These are phyloP conservation scores for Colletotrichum liriopes DNA, from an alignment of 2,329 filamentous ascomycete genomes.

Conservation along the genomic window DNA sequence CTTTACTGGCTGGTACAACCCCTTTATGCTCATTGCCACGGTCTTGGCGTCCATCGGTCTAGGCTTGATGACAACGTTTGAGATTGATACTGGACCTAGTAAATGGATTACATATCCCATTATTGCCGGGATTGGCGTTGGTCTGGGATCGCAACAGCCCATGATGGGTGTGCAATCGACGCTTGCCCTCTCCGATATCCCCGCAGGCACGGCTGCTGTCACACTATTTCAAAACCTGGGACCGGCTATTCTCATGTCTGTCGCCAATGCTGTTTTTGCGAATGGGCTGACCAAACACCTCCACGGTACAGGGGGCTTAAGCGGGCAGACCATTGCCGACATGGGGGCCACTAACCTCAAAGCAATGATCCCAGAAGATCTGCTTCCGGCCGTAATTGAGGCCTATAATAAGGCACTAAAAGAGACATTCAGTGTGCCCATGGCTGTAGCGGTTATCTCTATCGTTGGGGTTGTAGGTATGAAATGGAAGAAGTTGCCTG, in stretches of 20 bases:
- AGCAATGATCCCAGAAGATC: constrained; percentile 60
- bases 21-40: constrained; percentile 51
- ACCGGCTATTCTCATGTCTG: constrained; percentile 36
- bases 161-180: constrained; percentile 48
- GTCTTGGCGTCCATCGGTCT: constrained; percentile 49
- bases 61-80: constrained; percentile 33
- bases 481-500: constrained; percentile 36
- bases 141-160: constrained; percentile 48
- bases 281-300: constrained; percentile 48
- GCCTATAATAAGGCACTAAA: constrained; percentile 77
- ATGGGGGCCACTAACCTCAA: constrained; percentile 71
- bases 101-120: constrained; percentile 47
- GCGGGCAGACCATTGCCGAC: constrained; percentile 51
- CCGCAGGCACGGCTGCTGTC: constrained; percentile 38
- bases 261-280: constrained; percentile 38
- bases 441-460: constrained; percentile 54
- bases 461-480: constrained; percentile 32
- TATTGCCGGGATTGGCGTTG: constrained; percentile 48
- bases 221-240: constrained; percentile 38
- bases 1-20: constrained; percentile 54
- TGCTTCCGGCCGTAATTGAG: constrained; percentile 66
- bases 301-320: constrained; percentile 45
- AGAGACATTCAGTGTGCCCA: constrained; percentile 72
- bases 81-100: constrained; percentile 7
- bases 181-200: constrained; percentile 40